Evolutionary conservation across 768 basidiomycete genomes (phyloP).

Genomic region (Auricularia sp.): DNA sequence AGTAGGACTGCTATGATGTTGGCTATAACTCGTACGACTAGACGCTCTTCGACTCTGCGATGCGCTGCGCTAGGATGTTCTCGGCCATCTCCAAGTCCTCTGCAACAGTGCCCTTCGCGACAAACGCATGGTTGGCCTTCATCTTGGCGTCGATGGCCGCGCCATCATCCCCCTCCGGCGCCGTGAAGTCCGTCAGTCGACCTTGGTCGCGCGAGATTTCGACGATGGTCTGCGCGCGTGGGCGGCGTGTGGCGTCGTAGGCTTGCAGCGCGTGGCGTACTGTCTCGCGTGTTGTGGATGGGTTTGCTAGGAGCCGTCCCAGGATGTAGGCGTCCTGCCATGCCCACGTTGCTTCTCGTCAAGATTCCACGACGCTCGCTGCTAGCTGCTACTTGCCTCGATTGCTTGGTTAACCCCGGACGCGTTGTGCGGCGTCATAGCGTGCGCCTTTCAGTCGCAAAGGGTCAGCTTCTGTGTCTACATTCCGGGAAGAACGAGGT

Average conservation of each 20-base stretch:
- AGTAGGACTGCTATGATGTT: too few species aligned
- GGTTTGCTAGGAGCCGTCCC: conserved; percentile 19
- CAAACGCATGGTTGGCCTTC: too few species aligned
- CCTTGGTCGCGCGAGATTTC: conserved; percentile 14
- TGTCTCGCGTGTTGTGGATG: conserved; percentile 13
- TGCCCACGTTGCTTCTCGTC: background rate
- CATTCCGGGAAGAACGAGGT: background rate
- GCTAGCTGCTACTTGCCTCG: conserved; percentile 24
- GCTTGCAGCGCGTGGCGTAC: conserved; percentile 18
- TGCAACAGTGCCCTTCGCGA: too few species aligned
- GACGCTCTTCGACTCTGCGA: too few species aligned
- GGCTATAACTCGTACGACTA: too few species aligned
- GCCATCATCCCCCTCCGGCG: too few species aligned
- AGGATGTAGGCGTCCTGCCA: conserved; percentile 22
- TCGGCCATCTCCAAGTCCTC: too few species aligned
- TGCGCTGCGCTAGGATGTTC: too few species aligned
- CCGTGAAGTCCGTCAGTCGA: conserved; percentile 1
- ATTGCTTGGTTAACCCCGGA: conserved; percentile 42
- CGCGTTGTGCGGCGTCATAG: conserved; percentile 36
- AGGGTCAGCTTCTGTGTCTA: background rate
- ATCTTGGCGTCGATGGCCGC: too few species aligned
- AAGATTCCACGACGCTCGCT: background rate
- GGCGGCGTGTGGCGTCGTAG: conserved; percentile 24
- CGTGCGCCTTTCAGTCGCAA: conserved; percentile 27
- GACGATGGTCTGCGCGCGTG: conserved; percentile 18